Conservation (phyloP, 73 alveolate species). For the Tetrahymena malaccensis region DNA sequence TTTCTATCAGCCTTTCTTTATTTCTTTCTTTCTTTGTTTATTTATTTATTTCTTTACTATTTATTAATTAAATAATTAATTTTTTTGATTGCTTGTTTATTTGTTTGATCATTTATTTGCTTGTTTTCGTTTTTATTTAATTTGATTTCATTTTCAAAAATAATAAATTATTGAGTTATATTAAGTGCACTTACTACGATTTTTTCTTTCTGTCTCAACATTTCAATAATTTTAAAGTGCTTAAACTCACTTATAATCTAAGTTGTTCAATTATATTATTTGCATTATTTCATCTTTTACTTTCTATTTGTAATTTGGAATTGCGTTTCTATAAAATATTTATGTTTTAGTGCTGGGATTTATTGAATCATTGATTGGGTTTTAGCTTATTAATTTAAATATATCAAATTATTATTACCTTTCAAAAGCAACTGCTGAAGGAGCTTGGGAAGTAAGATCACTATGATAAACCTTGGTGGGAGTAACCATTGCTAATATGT, state of each 20-base stretch:
- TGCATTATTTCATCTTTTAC: not conserved
- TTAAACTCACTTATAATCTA: not conserved
- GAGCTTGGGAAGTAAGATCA: constrained; percentile 45
- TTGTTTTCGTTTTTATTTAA: not conserved
- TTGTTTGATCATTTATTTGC: not conserved
- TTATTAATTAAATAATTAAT: no score
- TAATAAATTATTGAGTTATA: not conserved
- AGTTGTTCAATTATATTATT: no score
- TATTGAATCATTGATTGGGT: not conserved
- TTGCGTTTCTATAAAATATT: no score
- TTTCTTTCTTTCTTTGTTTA: no score
- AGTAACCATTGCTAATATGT: constrained; percentile 67
- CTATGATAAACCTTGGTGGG: constrained; percentile 65
- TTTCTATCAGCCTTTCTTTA: not conserved
- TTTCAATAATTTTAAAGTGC: not conserved
- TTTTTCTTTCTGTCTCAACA: not conserved
- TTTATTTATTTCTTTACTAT: no score
- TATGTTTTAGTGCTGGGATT: not conserved
- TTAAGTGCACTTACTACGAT: not conserved
- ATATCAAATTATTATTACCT: not conserved
- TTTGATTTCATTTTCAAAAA: not conserved
- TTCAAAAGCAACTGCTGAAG: constrained; percentile 12
- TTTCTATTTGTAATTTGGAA: not conserved
- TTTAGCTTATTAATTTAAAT: not conserved
- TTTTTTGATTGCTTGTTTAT: not conserved